Base-by-base conservation (phyloP, 345 rosid species). In the Rhodamnia argentea region DNA sequence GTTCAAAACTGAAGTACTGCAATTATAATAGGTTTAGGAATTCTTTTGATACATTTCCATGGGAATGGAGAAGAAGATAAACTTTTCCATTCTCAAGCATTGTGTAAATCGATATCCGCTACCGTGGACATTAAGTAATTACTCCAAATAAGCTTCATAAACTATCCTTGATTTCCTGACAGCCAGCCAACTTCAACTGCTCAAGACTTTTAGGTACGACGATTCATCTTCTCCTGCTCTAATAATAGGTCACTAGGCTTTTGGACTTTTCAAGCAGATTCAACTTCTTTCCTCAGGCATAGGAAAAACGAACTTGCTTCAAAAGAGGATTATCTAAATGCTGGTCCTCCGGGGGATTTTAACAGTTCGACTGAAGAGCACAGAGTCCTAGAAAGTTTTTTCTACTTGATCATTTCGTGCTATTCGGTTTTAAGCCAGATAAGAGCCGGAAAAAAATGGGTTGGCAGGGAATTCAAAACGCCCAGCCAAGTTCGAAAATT, bases 321-420 rank as follows among this genome's bases (percentile, higher is more conserved):
- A 3, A 42, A 3, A 42, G 44, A 42, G 44, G 44, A 42, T 42
- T 42, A 42, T 42, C 5, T 42, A 10, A 22, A 64, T 16, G 24
- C 13, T 32, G 44, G 1, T 12, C 44, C 44, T 64, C 23, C 42
- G 7, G 42, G 32, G 76, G 44, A 64, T 64, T 29, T 8, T 29
- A 3, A 8, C 24, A 18, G 47, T 37, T 32, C 2, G 78, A 32
- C 0, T 32, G 24, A 70, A 37, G 13, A 18, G 24, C 9, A 70
- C 47, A 7, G 8, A 0, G 47, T 18, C 78, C 0, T 13, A 2
- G 24, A 40, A 37, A 32, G 0, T 18, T 0, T 70, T 70, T 70
- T 0, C 78, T 1, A 32, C 13, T 37, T 1, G 24, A 32, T 32
- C 78, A 4, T 70, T 4, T 6, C 78, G 5, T 70, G 9, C 13